Base-by-base conservation (phyloP, 140 eudicot species). In the Eryngium alpinum region DNA sequence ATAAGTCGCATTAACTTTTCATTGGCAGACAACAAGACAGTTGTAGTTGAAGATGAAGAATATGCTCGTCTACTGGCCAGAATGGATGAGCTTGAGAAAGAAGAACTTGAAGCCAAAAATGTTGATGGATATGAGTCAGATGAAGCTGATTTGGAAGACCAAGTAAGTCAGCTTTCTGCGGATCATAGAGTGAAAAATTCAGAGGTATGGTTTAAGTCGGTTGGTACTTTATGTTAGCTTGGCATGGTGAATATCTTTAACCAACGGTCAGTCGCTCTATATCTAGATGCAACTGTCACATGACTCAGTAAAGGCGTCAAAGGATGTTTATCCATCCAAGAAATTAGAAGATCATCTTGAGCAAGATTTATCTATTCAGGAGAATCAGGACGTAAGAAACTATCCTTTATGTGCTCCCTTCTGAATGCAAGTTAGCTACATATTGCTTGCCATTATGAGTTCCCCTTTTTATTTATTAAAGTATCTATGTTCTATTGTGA, bases 11-110 rank as follows among this genome's bases (percentile, higher is more conserved):
- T 77, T 53, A 38, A 12, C 28, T 18, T 24, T 72, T 83, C 57
- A 25, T 77, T 59, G 78, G 76, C 63, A 32, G 76, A 84, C 16
- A 32, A 62, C 21, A 52, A 34, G 60, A 72, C 46, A 77, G 77
- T 76, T 67, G 60, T 81, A 76, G 87, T 33, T 59, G 97, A 89
- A 62, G 97, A 90, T 80, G 95, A 88, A 29, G 92, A 92, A 81
- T 94, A 83, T 88, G 90, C 88, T 76, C 93, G 88, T 34, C 83
- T 94, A 2, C 76, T 89, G 63, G 67, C 97, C 27, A 85, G 97
- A 65, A 86, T 94, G 50, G 97, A 86, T 70, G 97, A 94, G 88
- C 97, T 94, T 85, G 97, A 94, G 84, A 91, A 87, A 79, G 89
- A 92, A 85, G 97, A 94, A 85, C 90, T 83, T 65, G 95, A 88